These are phyloP conservation scores for Lyophyllum decastes DNA, from an alignment of 768 basidiomycete genomes.

Conservation along the genomic window DNA sequence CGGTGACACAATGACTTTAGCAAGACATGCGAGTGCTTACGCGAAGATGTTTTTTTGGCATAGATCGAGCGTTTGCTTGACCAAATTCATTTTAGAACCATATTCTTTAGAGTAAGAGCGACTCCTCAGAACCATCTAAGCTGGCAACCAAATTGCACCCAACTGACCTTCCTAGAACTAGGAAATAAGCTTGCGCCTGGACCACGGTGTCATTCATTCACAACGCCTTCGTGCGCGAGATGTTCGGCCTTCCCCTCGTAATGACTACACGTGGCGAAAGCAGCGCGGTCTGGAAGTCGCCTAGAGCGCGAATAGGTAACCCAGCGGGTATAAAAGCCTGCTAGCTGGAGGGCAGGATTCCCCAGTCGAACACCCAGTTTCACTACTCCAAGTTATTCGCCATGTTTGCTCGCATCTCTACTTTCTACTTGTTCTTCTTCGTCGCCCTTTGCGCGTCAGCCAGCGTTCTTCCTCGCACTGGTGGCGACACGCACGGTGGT, in stretches of 20 bases:
- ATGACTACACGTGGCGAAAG: background rate
- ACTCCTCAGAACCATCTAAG: background rate
- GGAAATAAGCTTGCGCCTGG: background rate
- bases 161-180: background rate
- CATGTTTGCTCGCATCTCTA: conserved; percentile 13
- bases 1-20: background rate
- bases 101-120: background rate
- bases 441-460: conserved; percentile 17
- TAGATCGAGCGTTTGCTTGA: background rate
- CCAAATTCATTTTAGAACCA: background rate
- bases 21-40: background rate
- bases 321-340: conserved; percentile 5
- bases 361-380: conserved; percentile 13
- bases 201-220: background rate
- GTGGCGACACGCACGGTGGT: background rate
- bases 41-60: background rate
- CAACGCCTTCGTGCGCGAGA: background rate
- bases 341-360: background rate
- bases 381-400: conserved; percentile 6
- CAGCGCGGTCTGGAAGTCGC: background rate
- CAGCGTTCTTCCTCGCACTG: conserved; percentile 7
- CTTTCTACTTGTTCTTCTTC: conserved; percentile 9
- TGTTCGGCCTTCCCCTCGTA: background rate
- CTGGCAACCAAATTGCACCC: background rate
- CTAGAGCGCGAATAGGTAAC: too few species aligned